Evolutionary conservation across 2,329 filamentous ascomycete species (phyloP).

Genomic region (Microdochium nivale): DNA sequence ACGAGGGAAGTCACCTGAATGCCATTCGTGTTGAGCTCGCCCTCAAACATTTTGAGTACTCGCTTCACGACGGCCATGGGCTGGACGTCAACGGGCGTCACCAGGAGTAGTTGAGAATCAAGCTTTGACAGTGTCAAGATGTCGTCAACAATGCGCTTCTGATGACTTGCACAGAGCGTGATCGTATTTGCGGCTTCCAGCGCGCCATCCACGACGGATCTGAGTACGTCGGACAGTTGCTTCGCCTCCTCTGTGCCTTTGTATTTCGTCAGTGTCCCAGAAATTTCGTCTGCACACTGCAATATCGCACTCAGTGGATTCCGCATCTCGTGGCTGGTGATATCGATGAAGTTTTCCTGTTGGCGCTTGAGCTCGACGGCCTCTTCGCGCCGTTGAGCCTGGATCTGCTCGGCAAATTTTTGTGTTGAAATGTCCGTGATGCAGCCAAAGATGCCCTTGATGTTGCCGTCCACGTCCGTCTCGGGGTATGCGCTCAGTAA

Average conservation of each 20-base stretch:
- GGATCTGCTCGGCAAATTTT: slow-evolving; percentile 75
- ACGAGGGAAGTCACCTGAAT: slow-evolving; percentile 64
- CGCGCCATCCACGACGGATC: slow-evolving; percentile 36
- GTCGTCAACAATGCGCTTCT: slow-evolving; percentile 64
- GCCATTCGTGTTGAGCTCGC: slow-evolving; percentile 62
- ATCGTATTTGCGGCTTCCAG: slow-evolving; percentile 77
- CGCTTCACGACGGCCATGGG: slow-evolving; percentile 59
- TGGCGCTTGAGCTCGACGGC: slow-evolving; percentile 72
- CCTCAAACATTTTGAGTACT: slow-evolving; percentile 71
- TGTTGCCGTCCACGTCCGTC: slow-evolving; percentile 49
- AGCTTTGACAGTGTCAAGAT: slow-evolving; percentile 60
- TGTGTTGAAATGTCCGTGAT: slow-evolving; percentile 82
- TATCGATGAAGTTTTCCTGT: slow-evolving; percentile 65
- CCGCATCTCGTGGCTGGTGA: slow-evolving; percentile 68
- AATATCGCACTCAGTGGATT: slow-evolving; percentile 68
- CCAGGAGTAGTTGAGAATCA: slow-evolving; percentile 61
- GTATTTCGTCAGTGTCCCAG: slow-evolving; percentile 36
- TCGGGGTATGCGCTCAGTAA: slow-evolving; percentile 71
- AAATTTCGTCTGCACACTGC: slow-evolving; percentile 69
- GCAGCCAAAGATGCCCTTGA: slow-evolving; percentile 71
- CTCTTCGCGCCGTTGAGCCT: slow-evolving; percentile 69
- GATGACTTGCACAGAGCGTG: slow-evolving; percentile 69
- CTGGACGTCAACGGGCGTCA: slow-evolving; percentile 62
- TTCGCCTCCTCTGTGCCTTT: slow-evolving; percentile 23
- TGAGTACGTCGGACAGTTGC: slow-evolving; percentile 36